These are phyloP conservation scores for Dalbergia cochinchinensis DNA, from an alignment of 306 rosid genomes.

Conservation along the genomic window DNA sequence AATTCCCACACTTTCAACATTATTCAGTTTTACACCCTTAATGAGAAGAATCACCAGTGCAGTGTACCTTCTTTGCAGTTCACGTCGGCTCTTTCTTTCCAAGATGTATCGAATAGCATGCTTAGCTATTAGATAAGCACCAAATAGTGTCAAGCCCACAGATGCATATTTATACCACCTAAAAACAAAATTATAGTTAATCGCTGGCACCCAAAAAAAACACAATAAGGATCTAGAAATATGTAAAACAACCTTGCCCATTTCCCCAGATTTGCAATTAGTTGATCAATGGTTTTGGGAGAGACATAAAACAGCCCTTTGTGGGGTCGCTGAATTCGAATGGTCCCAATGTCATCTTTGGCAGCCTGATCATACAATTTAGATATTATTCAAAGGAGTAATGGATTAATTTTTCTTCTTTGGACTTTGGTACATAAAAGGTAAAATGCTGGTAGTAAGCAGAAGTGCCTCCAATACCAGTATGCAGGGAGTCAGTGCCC, in stretches of 20 bases:
- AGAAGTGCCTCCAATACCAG: not conserved
- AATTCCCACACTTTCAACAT: constrained; percentile 15
- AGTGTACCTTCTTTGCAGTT: constrained; percentile 74
- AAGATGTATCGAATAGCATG: constrained; percentile 73
- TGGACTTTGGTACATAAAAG: too few relatives aligned
- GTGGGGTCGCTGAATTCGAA: constrained; percentile 90
- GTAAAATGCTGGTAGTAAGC: not conserved
- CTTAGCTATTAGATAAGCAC: constrained; percentile 84
- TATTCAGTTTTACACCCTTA: constrained; percentile 39
- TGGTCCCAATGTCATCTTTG: constrained; percentile 88
- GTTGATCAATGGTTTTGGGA: constrained; percentile 90
- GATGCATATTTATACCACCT: constrained; percentile 98
- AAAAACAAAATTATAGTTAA: constrained; percentile 47
- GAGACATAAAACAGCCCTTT: constrained; percentile 97
- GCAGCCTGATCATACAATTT: constrained; percentile 69
- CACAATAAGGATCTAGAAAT: constrained; percentile 13
- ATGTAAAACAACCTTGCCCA: constrained; percentile 85
- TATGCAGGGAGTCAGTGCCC: not conserved
- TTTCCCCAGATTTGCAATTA: constrained; percentile 91
- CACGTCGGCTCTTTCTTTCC: constrained; percentile 74
- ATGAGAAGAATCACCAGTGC: constrained; percentile 40
- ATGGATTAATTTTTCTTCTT: not conserved
- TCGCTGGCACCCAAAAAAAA: constrained; percentile 19
- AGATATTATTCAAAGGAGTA: constrained; percentile 30
- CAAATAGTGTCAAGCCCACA: constrained; percentile 78